Evolutionary conservation across 2,329 filamentous ascomycete species (phyloP), one percentile per base, ranked within the genome.

Genomic region (Ustulina deusta): DNA sequence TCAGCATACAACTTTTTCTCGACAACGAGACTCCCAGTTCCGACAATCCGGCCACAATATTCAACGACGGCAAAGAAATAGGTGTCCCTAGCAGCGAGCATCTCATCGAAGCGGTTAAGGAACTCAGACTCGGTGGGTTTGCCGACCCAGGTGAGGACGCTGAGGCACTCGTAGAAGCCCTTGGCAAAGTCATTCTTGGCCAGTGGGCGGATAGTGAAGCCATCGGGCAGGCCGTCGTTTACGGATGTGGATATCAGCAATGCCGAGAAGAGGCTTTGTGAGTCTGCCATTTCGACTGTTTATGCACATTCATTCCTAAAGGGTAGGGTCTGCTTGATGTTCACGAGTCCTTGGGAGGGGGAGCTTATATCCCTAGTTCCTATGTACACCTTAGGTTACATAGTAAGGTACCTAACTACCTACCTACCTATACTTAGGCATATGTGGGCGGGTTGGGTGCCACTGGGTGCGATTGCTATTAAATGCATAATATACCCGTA

Each of bases 1-100:
- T 3, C 20, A 55, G 82, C 86, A 70, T 77, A 90, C 88, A 92
- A 92, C 80, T 95, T 95, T 81, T 90, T 87, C 84, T 96, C 93
- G 40, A 93, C 90, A 68, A 96, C 84, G 77, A 96, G 80, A 48
- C 89, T 89, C 0, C 93, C 93, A 0, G 92, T 94, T 6, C 90
- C 92, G 15, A 94, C 91, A 62, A 94, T 86, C 65, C 83, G 83
- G 25, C 80, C 82, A 10, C 83, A 78, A 75, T 93, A 86, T 71
- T 90, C 87, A 64, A 95, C 88, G 52, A 92, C 90, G 34, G 93
- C 79, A 60, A 94, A 83, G 78, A 90, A 94, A 79, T 95, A 94
- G 0, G 80, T 81, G n/a, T 78, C 80, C 55, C 73, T 76, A 7
- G 80, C 78, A 15, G 70, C 68, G 1, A 68, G 70, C 78, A 82